Base-by-base conservation (phyloP, 495 filamentous ascomycete species). In the Coniosporium apollinis region DNA sequence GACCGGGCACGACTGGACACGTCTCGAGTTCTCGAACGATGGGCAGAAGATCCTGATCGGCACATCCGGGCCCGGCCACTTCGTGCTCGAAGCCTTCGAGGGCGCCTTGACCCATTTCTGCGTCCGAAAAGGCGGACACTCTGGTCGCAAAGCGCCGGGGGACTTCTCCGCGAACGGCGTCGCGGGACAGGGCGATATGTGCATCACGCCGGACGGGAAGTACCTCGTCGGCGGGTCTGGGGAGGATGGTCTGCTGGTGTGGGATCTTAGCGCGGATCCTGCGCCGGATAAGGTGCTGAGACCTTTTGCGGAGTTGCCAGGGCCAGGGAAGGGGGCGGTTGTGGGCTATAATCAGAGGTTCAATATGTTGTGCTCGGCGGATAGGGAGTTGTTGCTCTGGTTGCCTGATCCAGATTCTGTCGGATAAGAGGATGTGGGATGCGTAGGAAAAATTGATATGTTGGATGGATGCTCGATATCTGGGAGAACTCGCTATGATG, bases 11-110 rank as follows among this genome's bases (percentile, higher is more conserved):
- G 63, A 64, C 13, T 96, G 87, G 85, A 89, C 76, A 2, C 78
- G 75, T 32, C 61, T 97, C 16, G 82, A 92, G 41, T 96, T 97
- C 51, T 80, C 79, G 33, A 96, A 96, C 50, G 87, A 97, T 50
- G 89, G 89, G 0, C 91, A 92, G 50, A 70, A 68, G 39, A 51
- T 97, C 35, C 67, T 97, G 16, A 44, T 96, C 19, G 76, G 79
- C 18, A 93, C 86, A 5, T 77, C 76, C 19, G 76, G 75, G 8
- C 63, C 65, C 28, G 82, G 83, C 2, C 91, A 96, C 48, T 89
- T 80, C 44, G 58, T 97, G 18, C 60, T 97, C 18, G 89, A 97
- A 53, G 82, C 91, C 1, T 96, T 93, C 56, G 68, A 79, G 22
- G 86, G 85, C 13, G 59, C 55, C 14, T 46, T 94, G 1, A 76